Conservation (phyloP, 331 rosid species). For the Quercus lobata region DNA sequence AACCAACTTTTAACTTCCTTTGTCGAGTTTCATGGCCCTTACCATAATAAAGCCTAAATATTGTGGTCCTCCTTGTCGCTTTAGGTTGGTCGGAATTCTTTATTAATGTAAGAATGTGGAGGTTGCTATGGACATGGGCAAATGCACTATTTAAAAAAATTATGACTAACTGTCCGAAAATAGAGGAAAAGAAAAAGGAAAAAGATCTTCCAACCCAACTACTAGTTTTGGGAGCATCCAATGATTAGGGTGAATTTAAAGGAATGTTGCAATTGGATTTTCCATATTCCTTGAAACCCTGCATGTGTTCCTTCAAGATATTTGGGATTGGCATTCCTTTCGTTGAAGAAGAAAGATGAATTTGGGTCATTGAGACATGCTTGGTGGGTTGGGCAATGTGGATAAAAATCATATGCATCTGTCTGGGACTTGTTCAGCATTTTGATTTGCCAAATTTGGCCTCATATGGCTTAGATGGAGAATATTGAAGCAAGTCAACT, state of each 20-base stretch:
- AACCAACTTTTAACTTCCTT: slow-evolving; percentile 19
- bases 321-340: slow-evolving; percentile 5
- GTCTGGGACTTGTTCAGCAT: slow-evolving; percentile 4
- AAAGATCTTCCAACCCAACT: neutral
- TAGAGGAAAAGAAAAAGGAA: neutral
- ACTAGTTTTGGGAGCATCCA: slow-evolving; percentile 2
- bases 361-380: slow-evolving; percentile 7
- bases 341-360: neutral
- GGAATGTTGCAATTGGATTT: neutral
- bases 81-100: slow-evolving; percentile 16
- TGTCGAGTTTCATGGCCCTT: neutral
- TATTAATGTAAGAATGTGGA: neutral
- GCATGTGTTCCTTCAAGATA: neutral
- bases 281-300: neutral
- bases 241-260: slow-evolving; percentile 6
- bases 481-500: too few species aligned
- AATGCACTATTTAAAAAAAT: neutral
- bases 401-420: slow-evolving; percentile 5
- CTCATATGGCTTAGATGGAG: too few species aligned
- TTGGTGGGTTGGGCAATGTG: neutral
- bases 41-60: neutral
- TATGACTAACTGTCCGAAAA: neutral
- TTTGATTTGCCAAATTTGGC: slow-evolving; percentile 13
- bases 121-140: neutral
- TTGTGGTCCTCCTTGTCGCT: slow-evolving; percentile 12